Evolutionary conservation across 495 filamentous ascomycete genomes (phyloP), one percentile per base, ranked within the genome.

Genomic region (Lophiotrema nucula): DNA sequence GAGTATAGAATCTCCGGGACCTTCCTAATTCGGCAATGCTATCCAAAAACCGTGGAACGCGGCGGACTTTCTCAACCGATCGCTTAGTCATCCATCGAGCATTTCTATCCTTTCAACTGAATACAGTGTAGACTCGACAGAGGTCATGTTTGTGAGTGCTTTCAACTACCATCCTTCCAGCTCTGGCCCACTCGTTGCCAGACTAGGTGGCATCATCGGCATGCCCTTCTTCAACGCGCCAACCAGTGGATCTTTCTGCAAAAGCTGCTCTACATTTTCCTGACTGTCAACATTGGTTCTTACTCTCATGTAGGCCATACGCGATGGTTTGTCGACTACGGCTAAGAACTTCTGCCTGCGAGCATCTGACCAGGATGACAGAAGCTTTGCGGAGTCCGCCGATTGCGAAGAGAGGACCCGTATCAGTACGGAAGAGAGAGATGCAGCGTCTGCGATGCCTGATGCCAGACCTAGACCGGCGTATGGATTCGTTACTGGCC

Each of bases 331-430:
- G 39, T 68, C 66, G 12, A 68, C 63, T 16, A 64, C 55, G 16
- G 53, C 60, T 25, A 62, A 22, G 47, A 68, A 68, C 19, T 59
- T 64, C 24, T 64, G 58, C 3, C 62, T 31, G 18, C 66, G 37
- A 1, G 65, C 62, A 5, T 52, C 31, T n/a, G 63, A 50, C 41
- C 62, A 67, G 2, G 64, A 63, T 1, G 65, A 59, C 8, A 67
- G 53, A 13, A 67, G 61, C 24, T 55, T 47, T 11, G 47, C 2
- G 2, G 39, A 3, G n/a, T 15, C 19, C n/a, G 38, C 19, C 25
- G 56, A 6, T 21, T 4, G 11, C 13, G 56, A 22, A 0, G 48
- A 41, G 5, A 56, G 42, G 15, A 56, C 48, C 31, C 23, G 53
- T 12, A 39, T 41, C 19, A 56, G 44, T 27, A 56, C 44, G 28